Conservation (phyloP, 108 stramenopile species). For the Cylindrotheca closterium region DNA sequence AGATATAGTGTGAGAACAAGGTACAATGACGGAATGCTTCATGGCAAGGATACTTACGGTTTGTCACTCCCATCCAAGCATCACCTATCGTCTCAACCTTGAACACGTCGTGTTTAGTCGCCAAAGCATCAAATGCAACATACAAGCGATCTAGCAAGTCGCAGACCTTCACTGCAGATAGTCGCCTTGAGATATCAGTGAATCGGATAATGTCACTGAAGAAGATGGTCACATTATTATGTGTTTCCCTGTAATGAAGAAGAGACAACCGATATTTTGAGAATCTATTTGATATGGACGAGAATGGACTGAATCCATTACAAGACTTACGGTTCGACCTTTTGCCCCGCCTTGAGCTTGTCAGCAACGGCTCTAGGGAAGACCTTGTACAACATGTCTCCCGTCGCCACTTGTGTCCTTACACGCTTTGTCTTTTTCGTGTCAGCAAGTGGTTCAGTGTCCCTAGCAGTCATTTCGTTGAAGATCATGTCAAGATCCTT, state of each 20-base stretch:
- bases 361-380: constrained; percentile 56
- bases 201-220: constrained; percentile 51
- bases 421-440: background rate
- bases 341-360: constrained; percentile 37
- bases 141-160: constrained; percentile 39
- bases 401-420: background rate
- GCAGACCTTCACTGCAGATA: constrained; percentile 28
- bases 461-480: background rate
- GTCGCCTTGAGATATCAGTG: constrained; percentile 17
- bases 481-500: constrained; percentile 14
- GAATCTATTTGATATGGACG: too few relatives aligned
- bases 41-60: background rate
- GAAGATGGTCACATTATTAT: constrained; percentile 13
- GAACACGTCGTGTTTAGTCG: constrained; percentile 31
- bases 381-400: constrained; percentile 22
- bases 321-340: constrained; percentile 34
- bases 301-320: background rate
- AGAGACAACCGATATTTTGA: too few relatives aligned
- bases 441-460: constrained; percentile 10
- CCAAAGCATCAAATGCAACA: constrained; percentile 24
- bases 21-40: background rate
- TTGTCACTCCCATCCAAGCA: constrained; percentile 38
- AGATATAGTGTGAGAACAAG: constrained; percentile 12
- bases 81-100: constrained; percentile 53
- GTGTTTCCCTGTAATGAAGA: constrained; percentile 16